Base-by-base conservation (phyloP, 208 protist species). In the Trypanosoma mega region DNA sequence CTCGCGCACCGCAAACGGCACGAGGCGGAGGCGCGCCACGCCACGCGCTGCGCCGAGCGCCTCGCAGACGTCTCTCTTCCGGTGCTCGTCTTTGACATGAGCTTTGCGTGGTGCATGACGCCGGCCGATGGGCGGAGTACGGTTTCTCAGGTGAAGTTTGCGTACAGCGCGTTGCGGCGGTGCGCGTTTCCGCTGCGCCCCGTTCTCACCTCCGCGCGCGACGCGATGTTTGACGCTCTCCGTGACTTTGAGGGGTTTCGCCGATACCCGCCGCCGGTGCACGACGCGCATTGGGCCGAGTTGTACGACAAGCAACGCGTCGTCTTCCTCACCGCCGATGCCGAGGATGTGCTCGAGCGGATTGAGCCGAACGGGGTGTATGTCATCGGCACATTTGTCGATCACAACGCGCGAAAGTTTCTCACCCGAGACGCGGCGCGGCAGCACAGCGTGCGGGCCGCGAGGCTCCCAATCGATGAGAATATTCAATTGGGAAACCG, bases 21-120 rank as follows among this genome's bases (percentile, higher is more conserved):
- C 0, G 63, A 52, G 9, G 64, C 62, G 12, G 85, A 84, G 57
- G 61, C 47, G 2, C 44, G 20, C 11, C 14, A 72, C 12, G 16
- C 64, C 24, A 53, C 37, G n/a, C 53, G 52, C 33, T 85, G 78
- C 63, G 29, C 61, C 29, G 23, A 56, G 0, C 57, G 65, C 29
- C 68, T 92, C 26, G 63, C 51, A 18, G 63, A 87, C 47, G 37
- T 68, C 1, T 53, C 49, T 14, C 60, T 80, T 1, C 90, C 90
- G 11, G 50, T 68, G 12, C 47, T 96, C 18, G 80, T 94, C 11
- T 96, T 91, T 36, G 87, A 96, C 60, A 60, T 96, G 8, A 93
- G 87, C 70, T 93, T 96, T 66, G 71, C 80, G 4, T 89, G 82
- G 80, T 91, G 82, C 51, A 96, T 96, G 90, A 87, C 72, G 3